Evolutionary conservation across 768 basidiomycete genomes (phyloP).

Genomic region (Pleurotus tuber-regium): DNA sequence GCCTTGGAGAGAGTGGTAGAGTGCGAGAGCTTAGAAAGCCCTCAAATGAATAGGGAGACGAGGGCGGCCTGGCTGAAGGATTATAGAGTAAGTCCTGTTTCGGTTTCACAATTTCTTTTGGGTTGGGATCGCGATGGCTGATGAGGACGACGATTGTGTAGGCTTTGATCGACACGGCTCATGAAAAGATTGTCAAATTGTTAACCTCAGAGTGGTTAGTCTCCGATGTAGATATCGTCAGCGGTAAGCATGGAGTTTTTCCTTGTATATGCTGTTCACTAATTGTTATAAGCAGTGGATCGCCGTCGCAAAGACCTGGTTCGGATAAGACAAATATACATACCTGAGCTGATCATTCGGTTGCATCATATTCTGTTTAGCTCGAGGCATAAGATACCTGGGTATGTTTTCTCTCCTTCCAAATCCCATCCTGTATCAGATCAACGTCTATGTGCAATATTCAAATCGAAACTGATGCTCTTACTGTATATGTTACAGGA

Average conservation of each 20-base stretch:
- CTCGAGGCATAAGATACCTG: constrained; percentile 61
- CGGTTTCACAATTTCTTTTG: not conserved
- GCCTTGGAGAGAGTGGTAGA: constrained; percentile 59
- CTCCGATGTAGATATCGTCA: constrained; percentile 43
- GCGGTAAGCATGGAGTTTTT: constrained; percentile 29
- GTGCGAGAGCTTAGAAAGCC: constrained; percentile 54
- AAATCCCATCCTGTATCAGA: not conserved
- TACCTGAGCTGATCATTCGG: constrained; percentile 87
- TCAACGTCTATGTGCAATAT: too few relatives aligned
- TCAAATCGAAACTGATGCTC: not conserved
- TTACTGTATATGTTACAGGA: constrained; percentile 40
- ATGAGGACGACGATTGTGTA: too few relatives aligned
- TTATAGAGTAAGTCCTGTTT: constrained; percentile 45
- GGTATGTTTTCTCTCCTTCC: constrained; percentile 44
- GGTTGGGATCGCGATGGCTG: too few relatives aligned
- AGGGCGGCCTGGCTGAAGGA: constrained; percentile 60
- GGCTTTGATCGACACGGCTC: constrained; percentile 61
- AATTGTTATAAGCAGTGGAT: constrained; percentile 33
- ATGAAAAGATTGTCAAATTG: constrained; percentile 65
- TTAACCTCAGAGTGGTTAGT: constrained; percentile 79
- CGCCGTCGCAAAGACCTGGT: constrained; percentile 64
- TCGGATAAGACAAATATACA: constrained; percentile 83
- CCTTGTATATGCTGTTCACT: not conserved
- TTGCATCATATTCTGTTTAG: constrained; percentile 70
- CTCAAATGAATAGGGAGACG: constrained; percentile 57